A percentile compares a stretch with the other conserved stretches of the same genome.
Evolutionary conservation across 1,139 yeast species (phyloP).

Genomic region (Yamadazyma mexicana): DNA sequence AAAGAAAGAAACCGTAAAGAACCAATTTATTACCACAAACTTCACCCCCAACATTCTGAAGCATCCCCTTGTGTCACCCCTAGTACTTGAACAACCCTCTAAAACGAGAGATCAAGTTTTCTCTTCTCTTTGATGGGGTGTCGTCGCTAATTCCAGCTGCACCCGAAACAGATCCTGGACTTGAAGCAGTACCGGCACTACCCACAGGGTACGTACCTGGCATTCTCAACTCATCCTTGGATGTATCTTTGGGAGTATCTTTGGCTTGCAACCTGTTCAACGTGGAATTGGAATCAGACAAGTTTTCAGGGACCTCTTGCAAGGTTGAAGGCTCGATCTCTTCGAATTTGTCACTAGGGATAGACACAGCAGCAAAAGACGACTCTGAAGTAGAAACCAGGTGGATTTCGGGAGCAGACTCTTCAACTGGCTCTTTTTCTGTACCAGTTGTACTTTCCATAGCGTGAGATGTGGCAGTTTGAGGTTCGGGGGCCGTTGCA

Average conservation of each 20-base stretch:
- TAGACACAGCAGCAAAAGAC: slow-evolving; percentile 45
- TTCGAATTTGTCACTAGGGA: slow-evolving; percentile 15
- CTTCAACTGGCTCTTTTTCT: too few species aligned
- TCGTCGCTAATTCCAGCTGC: slow-evolving; percentile 1
- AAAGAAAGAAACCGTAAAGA: background rate
- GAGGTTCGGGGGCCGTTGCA: background rate
- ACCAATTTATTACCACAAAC: background rate
- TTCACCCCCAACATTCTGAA: background rate
- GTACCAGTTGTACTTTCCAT: background rate
- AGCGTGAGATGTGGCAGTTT: background rate
- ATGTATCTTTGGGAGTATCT: slow-evolving; percentile 1
- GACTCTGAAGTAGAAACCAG: slow-evolving; percentile 36
- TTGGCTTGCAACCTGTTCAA: slow-evolving; percentile 6
- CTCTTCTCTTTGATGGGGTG: slow-evolving; percentile 21
- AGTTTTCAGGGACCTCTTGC: slow-evolving; percentile 3
- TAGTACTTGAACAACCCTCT: slow-evolving; percentile 33
- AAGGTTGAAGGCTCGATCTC: slow-evolving; percentile 4
- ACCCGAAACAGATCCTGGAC: too few species aligned
- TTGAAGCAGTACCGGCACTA: slow-evolving; percentile 5
- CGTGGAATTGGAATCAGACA: slow-evolving; percentile 16
- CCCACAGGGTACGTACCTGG: slow-evolving; percentile 12
- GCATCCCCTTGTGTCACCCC: too few species aligned
- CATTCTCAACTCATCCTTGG: slow-evolving; percentile 8
- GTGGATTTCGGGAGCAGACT: slow-evolving; percentile 8
- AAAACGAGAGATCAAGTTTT: slow-evolving; percentile 32